These are phyloP conservation scores for Neurospora africana DNA, from an alignment of 495 filamentous ascomycete genomes.

Conservation along the genomic window DNA sequence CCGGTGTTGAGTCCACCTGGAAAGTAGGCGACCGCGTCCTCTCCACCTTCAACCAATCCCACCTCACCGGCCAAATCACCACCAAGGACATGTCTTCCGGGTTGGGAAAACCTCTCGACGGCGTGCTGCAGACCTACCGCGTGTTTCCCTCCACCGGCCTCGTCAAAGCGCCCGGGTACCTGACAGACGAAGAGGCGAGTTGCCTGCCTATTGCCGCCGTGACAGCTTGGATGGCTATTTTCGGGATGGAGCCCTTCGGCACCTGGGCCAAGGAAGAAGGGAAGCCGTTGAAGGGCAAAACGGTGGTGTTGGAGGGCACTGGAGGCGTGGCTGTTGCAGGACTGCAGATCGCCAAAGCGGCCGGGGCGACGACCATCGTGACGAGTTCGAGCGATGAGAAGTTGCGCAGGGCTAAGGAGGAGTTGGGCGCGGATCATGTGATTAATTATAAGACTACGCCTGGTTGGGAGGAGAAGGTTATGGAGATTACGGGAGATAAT, in stretches of 20 bases:
- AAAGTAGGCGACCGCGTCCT: conserved; percentile 32
- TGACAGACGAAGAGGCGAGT: conserved; percentile 30
- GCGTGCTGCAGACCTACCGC: conserved; percentile 33
- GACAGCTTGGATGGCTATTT: conserved; percentile 39
- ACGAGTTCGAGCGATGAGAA: conserved; percentile 38
- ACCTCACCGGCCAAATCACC: conserved; percentile 29
- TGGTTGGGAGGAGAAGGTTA: conserved; percentile 33
- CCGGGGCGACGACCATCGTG: conserved; percentile 28
- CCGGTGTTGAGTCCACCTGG: conserved; percentile 7
- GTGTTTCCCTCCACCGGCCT: conserved; percentile 29
- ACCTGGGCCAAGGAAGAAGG: conserved; percentile 5
- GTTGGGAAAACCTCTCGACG: conserved; percentile 27
- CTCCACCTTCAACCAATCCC: conserved; percentile 31
- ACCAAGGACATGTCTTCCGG: conserved; percentile 22
- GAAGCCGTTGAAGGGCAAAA: conserved; percentile 14
- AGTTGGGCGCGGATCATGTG: conserved; percentile 29
- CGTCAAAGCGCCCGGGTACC: conserved; percentile 28
- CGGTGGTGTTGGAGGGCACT: conserved; percentile 35
- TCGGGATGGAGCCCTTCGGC: conserved; percentile 34
- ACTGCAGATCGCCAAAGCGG: conserved; percentile 29
- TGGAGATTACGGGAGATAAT: conserved; percentile 23
- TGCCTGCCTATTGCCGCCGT: conserved; percentile 34
- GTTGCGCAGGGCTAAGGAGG: conserved; percentile 25
- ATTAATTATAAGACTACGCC: conserved; percentile 36
- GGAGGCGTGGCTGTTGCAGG: conserved; percentile 31